Conservation (phyloP, 768 basidiomycete genomes). For the Suillus variegatus region DNA sequence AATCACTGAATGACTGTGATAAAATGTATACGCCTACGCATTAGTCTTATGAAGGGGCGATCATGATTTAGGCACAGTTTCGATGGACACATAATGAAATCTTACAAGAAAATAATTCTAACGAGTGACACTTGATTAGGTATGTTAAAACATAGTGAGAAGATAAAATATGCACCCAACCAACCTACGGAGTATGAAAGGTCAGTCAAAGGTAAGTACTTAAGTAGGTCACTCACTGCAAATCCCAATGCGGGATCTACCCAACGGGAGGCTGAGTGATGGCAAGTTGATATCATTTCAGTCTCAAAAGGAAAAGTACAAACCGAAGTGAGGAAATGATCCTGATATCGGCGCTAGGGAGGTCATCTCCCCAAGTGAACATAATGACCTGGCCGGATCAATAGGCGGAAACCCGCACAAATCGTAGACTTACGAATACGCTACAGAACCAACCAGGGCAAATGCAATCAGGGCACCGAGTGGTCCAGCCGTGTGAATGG, state of each 20-base stretch:
- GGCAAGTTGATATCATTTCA: background rate
- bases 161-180: slow-evolving; percentile 12
- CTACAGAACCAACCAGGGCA: slow-evolving; percentile 60
- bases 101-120: slow-evolving; percentile 57
- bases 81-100: slow-evolving; percentile 8
- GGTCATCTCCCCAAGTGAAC: slow-evolving; percentile 78
- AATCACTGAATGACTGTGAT: background rate
- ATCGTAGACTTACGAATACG: slow-evolving; percentile 49
- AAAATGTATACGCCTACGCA: background rate
- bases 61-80: background rate
- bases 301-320: slow-evolving; percentile 11
- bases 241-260: slow-evolving; percentile 65
- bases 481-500: slow-evolving; percentile 62
- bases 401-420: slow-evolving; percentile 25
- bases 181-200: slow-evolving; percentile 4
- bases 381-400: slow-evolving; percentile 46
- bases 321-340: slow-evolving; percentile 73
- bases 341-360: slow-evolving; percentile 77
- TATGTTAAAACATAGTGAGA: background rate
- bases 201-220: background rate
- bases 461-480: slow-evolving; percentile 68
- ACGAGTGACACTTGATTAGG: slow-evolving; percentile 35
- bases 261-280: slow-evolving; percentile 48
- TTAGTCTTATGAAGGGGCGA: slow-evolving; percentile 1
- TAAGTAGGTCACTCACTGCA: slow-evolving; percentile 42